Conservation (phyloP, 352 stramenopile genomes). For the Phytophthora fragariae region DNA sequence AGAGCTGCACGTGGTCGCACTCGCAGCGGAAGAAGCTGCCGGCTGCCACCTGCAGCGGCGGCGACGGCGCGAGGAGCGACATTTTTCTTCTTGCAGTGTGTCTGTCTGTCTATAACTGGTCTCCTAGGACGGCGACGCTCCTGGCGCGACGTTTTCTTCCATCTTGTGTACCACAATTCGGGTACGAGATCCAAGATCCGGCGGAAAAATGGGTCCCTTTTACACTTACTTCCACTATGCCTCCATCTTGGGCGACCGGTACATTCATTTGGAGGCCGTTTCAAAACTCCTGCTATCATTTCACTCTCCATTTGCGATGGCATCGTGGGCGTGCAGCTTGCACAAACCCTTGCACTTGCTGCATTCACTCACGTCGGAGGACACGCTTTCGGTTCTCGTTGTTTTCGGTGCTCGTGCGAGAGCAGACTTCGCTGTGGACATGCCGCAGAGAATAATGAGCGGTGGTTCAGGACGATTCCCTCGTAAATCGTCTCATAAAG, state of each 20-base stretch:
- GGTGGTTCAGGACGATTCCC: not conserved
- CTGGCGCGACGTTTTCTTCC: not conserved
- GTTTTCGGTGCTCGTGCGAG: conserved; percentile 2
- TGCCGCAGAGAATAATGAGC: not conserved
- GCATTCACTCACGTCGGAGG: not conserved
- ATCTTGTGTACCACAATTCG: not conserved
- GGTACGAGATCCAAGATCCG: not conserved
- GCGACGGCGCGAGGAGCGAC: conserved; percentile 4
- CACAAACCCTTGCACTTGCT: not conserved
- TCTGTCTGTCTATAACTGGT: conserved; percentile 12
- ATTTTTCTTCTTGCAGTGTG: not conserved
- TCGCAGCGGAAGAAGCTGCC: conserved; percentile 65
- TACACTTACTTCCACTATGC: not conserved
- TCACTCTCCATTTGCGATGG: not conserved
- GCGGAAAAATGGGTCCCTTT: conserved; percentile 3
- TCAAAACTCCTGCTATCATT: not conserved
- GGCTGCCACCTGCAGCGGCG: conserved; percentile 39
- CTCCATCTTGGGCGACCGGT: too few species aligned
- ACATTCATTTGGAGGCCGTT: not conserved
- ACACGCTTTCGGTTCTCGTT: conserved; percentile 14
- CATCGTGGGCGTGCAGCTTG: not conserved
- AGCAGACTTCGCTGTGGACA: not conserved
- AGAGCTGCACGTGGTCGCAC: conserved; percentile 72
- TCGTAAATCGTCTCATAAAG: not conserved
- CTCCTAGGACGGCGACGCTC: not conserved